phyloP scores from a whole-genome alignment of 2,329 filamentous ascomycete genomes.

The Calycina marina region DNA sequence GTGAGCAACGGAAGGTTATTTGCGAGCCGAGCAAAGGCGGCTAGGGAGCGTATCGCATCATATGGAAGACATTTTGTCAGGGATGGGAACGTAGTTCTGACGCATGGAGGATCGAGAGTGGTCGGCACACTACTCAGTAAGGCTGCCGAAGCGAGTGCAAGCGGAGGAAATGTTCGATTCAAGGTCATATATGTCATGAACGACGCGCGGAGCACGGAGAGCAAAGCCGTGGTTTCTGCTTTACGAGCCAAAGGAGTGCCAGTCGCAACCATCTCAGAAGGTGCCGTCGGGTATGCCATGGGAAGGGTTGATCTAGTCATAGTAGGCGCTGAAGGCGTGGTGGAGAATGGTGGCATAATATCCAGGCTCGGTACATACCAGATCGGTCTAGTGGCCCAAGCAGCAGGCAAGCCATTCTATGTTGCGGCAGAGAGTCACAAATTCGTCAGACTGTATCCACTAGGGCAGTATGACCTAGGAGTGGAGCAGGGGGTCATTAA shows the following conservation, averaged over 20 bases:
- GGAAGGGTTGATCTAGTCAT: slow-evolving; percentile 55
- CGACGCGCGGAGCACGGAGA: slow-evolving; percentile 41
- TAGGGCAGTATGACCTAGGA: slow-evolving; percentile 68
- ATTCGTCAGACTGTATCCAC: slow-evolving; percentile 76
- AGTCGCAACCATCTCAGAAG: slow-evolving; percentile 67
- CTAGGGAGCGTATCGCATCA: slow-evolving; percentile 67
- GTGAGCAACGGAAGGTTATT: slow-evolving; percentile 78
- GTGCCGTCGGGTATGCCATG: slow-evolving; percentile 67
- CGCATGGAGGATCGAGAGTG: slow-evolving; percentile 75
- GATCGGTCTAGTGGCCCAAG: slow-evolving; percentile 67
- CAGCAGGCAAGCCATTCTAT: slow-evolving; percentile 57
- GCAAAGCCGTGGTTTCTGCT: slow-evolving; percentile 52
- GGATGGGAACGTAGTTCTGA: slow-evolving; percentile 71
- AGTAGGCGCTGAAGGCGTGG: slow-evolving; percentile 69
- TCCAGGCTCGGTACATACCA: slow-evolving; percentile 76
- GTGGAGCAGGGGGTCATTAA: slow-evolving; percentile 66
- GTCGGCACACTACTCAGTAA: slow-evolving; percentile 64
- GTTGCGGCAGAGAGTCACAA: slow-evolving; percentile 94
- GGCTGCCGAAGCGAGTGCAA: slow-evolving; percentile 49
- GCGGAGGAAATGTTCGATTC: slow-evolving; percentile 49
- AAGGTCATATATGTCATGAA: slow-evolving; percentile 68
- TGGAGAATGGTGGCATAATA: slow-evolving; percentile 87
- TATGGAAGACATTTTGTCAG: slow-evolving; percentile 66
- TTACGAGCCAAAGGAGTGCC: slow-evolving; percentile 63
- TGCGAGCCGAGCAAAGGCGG: slow-evolving; percentile 72